Percentiles rank a stretch among this genome's conserved stretches.
phyloP scores from a whole-genome alignment of 2,329 filamentous ascomycete species.

The Apiospora kogelbergensis region DNA sequence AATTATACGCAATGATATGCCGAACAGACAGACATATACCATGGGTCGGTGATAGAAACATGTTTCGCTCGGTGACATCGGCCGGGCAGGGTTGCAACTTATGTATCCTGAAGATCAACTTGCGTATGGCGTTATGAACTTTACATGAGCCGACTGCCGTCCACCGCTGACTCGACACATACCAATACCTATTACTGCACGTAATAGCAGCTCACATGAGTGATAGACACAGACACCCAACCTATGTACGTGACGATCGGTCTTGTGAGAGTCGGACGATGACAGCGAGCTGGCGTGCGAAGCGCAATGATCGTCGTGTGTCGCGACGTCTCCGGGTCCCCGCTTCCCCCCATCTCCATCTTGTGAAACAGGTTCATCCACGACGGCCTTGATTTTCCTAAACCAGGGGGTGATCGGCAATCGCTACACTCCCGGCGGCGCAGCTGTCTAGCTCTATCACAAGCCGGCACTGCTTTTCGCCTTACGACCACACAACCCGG shows the following conservation, averaged over 20 bases:
- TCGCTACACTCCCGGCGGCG: background rate
- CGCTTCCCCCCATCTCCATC: background rate
- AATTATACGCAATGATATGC: background rate
- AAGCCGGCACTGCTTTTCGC: background rate
- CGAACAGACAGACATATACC: background rate
- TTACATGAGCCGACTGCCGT: background rate
- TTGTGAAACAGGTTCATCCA: background rate
- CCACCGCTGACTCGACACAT: background rate
- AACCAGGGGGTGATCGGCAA: background rate
- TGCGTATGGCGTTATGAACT: background rate
- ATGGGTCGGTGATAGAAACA: background rate
- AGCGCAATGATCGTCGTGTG: background rate
- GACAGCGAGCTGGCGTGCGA: background rate
- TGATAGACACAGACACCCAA: background rate
- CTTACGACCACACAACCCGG: background rate
- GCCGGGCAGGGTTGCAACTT: background rate
- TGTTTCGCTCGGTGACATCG: background rate
- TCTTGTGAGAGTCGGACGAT: background rate
- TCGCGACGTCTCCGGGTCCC: background rate
- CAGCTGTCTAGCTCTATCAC: background rate
- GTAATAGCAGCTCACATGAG: background rate
- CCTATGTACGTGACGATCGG: background rate
- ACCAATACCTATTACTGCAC: background rate
- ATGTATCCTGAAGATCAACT: background rate
- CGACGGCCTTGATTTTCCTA: background rate